Evolutionary conservation across 176 grass and related monocot species (phyloP).

Genomic region (Tillandsia leiboldiana): DNA sequence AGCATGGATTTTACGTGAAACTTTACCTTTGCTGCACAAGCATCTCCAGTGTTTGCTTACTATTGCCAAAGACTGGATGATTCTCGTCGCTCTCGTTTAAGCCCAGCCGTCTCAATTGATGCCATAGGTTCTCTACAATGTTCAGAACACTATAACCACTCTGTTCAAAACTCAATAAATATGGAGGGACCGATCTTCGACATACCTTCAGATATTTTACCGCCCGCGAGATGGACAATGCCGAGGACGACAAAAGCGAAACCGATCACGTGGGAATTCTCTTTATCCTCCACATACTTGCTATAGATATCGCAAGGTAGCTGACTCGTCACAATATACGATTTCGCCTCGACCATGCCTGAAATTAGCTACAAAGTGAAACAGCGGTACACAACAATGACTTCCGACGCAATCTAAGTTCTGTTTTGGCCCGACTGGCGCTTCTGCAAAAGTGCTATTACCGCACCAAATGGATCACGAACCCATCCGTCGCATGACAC

Average conservation of each 20-base stretch:
- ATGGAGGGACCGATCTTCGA: not conserved
- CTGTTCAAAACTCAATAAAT: not conserved
- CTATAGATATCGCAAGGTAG: constrained; percentile 48
- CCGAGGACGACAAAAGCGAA: constrained; percentile 64
- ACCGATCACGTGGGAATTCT: constrained; percentile 44
- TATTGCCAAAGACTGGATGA: constrained; percentile 49
- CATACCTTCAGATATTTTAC: constrained; percentile 67
- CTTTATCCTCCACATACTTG: constrained; percentile 55
- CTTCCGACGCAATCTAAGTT: not conserved
- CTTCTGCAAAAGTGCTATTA: too few species aligned
- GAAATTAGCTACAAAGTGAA: not conserved
- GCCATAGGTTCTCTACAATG: constrained; percentile 74
- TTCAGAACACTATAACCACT: not conserved
- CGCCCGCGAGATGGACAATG: constrained; percentile 57
- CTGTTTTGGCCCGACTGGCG: too few species aligned
- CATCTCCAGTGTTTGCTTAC: constrained; percentile 65
- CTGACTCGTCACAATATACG: constrained; percentile 57
- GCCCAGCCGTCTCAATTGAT: constrained; percentile 61
- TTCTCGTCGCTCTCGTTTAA: constrained; percentile 57
- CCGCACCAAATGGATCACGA: too few species aligned
- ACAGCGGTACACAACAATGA: not conserved
- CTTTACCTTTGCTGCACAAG: constrained; percentile 77
- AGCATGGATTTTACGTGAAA: not conserved
- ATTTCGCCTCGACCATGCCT: constrained; percentile 57
- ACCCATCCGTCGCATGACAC: too few species aligned